Evolutionary conservation across 805 yeast species (phyloP).

Genomic region (Starmerella powellii): DNA sequence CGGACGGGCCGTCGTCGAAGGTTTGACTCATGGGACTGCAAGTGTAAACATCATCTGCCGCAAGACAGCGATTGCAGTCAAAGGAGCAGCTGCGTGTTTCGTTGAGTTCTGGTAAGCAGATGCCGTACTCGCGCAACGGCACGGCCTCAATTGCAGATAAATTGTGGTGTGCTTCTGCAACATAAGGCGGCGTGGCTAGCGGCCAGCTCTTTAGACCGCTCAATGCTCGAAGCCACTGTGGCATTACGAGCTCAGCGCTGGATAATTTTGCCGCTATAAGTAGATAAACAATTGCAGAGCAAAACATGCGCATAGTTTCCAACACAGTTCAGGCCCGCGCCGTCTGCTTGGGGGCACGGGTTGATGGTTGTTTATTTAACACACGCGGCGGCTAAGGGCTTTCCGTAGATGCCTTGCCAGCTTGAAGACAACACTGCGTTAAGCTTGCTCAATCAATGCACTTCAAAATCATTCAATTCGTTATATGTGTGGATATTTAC

Average conservation of each 20-base stretch:
- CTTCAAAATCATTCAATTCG: no score
- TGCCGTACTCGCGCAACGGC: conserved; percentile 18
- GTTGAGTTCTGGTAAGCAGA: conserved; percentile 19
- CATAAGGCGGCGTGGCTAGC: conserved; percentile 58
- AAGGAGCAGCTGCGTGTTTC: conserved; percentile 50
- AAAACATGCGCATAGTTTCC: neutral
- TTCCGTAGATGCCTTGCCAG: no score
- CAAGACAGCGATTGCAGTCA: conserved; percentile 72
- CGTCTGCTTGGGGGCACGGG: no score
- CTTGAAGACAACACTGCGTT: no score
- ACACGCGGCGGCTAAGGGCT: no score
- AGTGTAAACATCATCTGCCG: conserved; percentile 61
- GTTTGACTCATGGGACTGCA: conserved; percentile 72
- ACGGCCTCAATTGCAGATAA: conserved; percentile 42
- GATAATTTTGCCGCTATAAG: neutral
- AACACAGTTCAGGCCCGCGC: no score
- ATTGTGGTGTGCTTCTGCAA: conserved; percentile 56
- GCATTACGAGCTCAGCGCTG: conserved; percentile 33
- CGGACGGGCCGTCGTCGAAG: conserved; percentile 91
- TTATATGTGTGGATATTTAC: no score
- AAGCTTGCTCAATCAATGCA: no score
- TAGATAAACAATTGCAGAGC: neutral
- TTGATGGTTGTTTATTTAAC: no score
- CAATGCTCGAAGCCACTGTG: conserved; percentile 63
- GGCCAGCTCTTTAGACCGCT: conserved; percentile 80